phyloP scores from a whole-genome alignment of 1,284 basidiomycete genomes.

The Chalciporus sp. region DNA sequence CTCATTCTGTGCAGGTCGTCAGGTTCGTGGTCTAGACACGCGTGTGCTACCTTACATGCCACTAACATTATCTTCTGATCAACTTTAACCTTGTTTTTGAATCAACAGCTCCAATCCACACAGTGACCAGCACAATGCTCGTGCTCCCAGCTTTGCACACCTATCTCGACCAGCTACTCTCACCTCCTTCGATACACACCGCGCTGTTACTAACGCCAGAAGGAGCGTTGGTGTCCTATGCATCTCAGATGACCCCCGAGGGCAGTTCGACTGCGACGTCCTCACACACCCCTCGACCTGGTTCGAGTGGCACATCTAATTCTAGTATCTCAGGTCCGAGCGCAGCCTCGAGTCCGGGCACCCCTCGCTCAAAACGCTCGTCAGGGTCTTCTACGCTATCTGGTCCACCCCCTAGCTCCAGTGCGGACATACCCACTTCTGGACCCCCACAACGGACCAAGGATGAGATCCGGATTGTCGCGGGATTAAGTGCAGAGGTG shows the following conservation, averaged over 20 bases:
- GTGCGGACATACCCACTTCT: constrained; percentile 8
- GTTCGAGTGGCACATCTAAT: constrained; percentile 1
- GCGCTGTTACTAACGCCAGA: constrained; percentile 34
- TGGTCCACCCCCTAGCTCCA: constrained; percentile 36
- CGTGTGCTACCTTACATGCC: no score
- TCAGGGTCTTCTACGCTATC: constrained; percentile 27
- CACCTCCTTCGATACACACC: constrained; percentile 32
- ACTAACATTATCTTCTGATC: neutral
- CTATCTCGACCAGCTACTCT: constrained; percentile 32
- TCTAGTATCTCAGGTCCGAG: constrained; percentile 8
- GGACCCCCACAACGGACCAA: constrained; percentile 50
- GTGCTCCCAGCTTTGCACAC: constrained; percentile 30
- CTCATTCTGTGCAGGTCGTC: no score
- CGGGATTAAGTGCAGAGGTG: constrained; percentile 69
- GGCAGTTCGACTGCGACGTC: neutral
- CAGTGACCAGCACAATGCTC: constrained; percentile 27
- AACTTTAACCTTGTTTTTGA: neutral
- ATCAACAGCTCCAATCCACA: constrained; percentile 4
- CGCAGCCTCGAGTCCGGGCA: constrained; percentile 19
- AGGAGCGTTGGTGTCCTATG: constrained; percentile 37
- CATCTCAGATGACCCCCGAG: constrained; percentile 21
- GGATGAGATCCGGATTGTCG: constrained; percentile 70
- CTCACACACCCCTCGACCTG: constrained; percentile 10
- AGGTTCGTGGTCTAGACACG: no score
- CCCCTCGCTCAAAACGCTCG: constrained; percentile 17